phyloP scores from a whole-genome alignment of 768 basidiomycete genomes.

The Kwoniella sp. region DNA sequence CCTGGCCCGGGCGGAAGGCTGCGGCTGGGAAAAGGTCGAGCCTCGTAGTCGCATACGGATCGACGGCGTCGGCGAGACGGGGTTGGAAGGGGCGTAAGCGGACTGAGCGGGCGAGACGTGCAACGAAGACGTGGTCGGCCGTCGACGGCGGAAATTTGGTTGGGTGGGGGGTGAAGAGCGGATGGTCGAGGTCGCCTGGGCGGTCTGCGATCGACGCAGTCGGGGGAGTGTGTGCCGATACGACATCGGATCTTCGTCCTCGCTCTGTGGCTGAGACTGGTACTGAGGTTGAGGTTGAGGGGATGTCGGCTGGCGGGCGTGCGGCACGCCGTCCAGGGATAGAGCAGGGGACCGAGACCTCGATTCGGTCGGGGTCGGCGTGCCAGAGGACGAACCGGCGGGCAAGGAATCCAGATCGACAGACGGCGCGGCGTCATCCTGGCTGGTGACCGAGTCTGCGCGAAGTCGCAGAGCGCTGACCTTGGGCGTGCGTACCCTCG shows the following conservation, averaged over 20 bases:
- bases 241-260: not conserved
- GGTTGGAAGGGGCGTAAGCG: not conserved
- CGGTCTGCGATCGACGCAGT: conserved; percentile 3
- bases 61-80: conserved; percentile 13
- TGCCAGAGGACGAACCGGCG: conserved; percentile 4
- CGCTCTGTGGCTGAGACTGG: not conserved
- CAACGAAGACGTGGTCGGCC: conserved; percentile 5
- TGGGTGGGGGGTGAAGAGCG: not conserved
- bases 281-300: not conserved
- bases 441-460: not conserved
- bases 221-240: conserved; percentile 3
- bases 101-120: conserved; percentile 17
- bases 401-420: conserved; percentile 18
- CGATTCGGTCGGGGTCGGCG: conserved; percentile 7
- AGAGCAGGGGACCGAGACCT: not conserved
- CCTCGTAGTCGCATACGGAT: conserved; percentile 1
- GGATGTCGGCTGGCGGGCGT: not conserved
- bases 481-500: conserved; percentile 3
- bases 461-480: not conserved
- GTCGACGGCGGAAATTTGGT: conserved; percentile 1
- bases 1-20: conserved; percentile 19
- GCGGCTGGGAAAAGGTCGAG: not conserved
- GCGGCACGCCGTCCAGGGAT: conserved; percentile 1
- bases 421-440: not conserved
- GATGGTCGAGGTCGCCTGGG: not conserved